phyloP scores from a whole-genome alignment of 2,329 filamentous ascomycete genomes.

The Trichoderma hamatum region DNA sequence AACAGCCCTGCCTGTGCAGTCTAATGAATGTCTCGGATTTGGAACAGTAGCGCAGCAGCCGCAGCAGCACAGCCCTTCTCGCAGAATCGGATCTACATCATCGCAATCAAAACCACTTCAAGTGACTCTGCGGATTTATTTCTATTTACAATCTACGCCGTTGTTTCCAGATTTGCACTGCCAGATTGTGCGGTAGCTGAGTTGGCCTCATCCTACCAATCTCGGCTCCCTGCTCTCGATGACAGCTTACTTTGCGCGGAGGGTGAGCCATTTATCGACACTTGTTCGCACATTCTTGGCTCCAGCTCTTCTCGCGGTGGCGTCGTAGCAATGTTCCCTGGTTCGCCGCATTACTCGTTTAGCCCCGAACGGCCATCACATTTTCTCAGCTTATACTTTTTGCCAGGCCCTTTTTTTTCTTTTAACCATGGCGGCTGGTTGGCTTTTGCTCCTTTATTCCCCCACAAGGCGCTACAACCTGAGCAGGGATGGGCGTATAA shows the following conservation, averaged over 20 bases:
- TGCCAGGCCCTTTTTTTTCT: background rate
- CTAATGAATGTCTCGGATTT: background rate
- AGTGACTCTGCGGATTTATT: background rate
- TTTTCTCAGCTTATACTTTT: constrained; percentile 6
- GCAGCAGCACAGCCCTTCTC: background rate
- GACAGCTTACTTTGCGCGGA: constrained; percentile 7
- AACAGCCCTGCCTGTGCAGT: background rate
- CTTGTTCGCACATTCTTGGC: constrained; percentile 15
- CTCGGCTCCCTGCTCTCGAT: background rate
- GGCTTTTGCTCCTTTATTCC: background rate
- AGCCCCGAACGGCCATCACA: constrained; percentile 3
- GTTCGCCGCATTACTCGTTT: constrained; percentile 19
- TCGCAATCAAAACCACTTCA: background rate
- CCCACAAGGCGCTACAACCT: background rate
- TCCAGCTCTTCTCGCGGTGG: constrained; percentile 2
- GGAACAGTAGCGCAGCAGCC: background rate
- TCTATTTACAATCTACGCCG: background rate
- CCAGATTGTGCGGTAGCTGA: background rate
- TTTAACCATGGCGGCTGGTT: background rate
- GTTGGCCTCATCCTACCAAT: background rate
- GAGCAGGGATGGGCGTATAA: background rate
- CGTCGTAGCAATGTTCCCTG: constrained; percentile 11
- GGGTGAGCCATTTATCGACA: constrained; percentile 23
- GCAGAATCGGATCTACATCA: background rate
- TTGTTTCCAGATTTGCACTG: too few relatives aligned